Conservation (phyloP, 495 filamentous ascomycete genomes). For the Neurospora sp. region DNA sequence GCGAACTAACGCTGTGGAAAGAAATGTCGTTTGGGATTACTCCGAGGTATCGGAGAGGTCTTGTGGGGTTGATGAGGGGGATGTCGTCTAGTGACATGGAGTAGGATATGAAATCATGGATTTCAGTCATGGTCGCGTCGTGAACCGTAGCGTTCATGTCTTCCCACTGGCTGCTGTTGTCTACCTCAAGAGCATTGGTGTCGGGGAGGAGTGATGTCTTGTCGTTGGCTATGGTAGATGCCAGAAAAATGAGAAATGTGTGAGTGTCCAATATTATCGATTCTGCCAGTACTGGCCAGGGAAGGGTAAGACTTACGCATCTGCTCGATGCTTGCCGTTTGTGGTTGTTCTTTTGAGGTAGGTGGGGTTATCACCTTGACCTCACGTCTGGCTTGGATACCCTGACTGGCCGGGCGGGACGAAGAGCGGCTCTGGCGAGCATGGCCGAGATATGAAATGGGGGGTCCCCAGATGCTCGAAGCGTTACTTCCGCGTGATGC, state of each 20-base stretch:
- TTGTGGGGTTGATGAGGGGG: not conserved
- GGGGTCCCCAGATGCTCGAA: not conserved
- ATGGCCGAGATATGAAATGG: not conserved
- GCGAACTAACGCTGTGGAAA: not conserved
- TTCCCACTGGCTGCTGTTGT: not conserved
- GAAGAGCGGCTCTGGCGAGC: not conserved
- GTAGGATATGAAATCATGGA: not conserved
- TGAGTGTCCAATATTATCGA: not conserved
- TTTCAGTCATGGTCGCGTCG: not conserved
- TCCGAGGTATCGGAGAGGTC: not conserved
- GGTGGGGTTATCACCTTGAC: not conserved
- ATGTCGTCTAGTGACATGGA: not conserved
- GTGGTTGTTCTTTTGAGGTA: not conserved
- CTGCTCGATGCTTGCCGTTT: not conserved
- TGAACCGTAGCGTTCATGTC: not conserved
- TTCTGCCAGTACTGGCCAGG: not conserved
- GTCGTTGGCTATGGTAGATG: not conserved
- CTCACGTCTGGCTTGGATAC: not conserved
- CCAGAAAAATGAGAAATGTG: not conserved
- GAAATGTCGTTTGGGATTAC: not conserved
- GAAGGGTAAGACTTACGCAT: not conserved
- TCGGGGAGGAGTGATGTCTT: not conserved
- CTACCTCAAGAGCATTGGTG: not conserved
- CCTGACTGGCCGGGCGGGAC: not conserved
- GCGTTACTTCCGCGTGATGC: not conserved